Percentiles rank a stretch among this genome's conserved stretches.
Evolutionary conservation across 768 basidiomycete species (phyloP).

Genomic region (Xerocomellus intermedius): DNA sequence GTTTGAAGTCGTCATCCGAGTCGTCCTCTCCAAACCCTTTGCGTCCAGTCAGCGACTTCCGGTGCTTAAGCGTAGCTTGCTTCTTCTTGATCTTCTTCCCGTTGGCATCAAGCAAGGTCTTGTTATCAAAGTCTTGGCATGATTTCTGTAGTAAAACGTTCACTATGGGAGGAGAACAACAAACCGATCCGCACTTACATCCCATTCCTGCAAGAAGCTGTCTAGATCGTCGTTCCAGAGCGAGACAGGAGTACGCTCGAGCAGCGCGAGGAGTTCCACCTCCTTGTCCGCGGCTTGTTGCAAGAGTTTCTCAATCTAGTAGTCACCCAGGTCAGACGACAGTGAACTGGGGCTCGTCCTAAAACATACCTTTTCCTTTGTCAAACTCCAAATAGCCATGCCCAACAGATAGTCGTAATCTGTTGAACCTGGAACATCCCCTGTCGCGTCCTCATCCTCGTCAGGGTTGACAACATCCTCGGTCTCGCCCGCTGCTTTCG

Average conservation of each 20-base stretch:
- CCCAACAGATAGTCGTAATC: conserved; percentile 94
- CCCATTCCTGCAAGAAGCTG: conserved; percentile 78
- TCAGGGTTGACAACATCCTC: conserved; percentile 58
- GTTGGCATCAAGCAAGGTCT: conserved; percentile 44
- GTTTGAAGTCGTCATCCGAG: conserved; percentile 57
- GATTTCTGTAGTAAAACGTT: conserved; percentile 33
- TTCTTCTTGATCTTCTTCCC: conserved; percentile 57
- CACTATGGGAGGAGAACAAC: not conserved
- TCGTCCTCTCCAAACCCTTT: conserved; percentile 36
- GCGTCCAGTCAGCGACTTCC: conserved; percentile 49
- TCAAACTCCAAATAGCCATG: conserved; percentile 95
- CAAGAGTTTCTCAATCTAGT: conserved; percentile 79
- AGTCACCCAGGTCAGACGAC: conserved; percentile 6
- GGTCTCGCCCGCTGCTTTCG: conserved; percentile 63
- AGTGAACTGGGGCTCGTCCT: not conserved
- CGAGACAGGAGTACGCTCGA: conserved; percentile 74
- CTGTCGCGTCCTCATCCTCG: conserved; percentile 45
- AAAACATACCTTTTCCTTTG: conserved; percentile 75
- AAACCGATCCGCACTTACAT: conserved; percentile 49
- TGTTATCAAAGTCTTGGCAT: conserved; percentile 44
- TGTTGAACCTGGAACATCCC: conserved; percentile 38
- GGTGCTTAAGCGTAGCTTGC: conserved; percentile 52
- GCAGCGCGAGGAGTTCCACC: conserved; percentile 69
- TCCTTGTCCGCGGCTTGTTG: conserved; percentile 83
- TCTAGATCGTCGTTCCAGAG: conserved; percentile 93